Percentiles rank a stretch among this genome's conserved stretches.
Evolutionary conservation across 2,329 filamentous ascomycete genomes (phyloP).

Genomic region (Biscogniauxia marginata): DNA sequence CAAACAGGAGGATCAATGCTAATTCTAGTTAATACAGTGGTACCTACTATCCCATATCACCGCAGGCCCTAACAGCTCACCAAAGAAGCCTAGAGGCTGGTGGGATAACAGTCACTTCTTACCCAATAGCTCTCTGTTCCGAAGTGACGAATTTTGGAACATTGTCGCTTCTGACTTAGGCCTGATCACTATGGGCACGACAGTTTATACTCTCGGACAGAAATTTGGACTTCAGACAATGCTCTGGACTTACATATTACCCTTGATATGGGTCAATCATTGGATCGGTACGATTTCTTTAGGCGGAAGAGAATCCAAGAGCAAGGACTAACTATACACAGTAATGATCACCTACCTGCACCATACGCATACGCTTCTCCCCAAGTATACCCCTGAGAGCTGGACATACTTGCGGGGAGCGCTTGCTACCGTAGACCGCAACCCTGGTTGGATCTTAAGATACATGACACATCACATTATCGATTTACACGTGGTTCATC

Average conservation of each 20-base stretch:
- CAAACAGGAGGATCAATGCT: too few relatives aligned
- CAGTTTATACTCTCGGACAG: conserved; percentile 51
- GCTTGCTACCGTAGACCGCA: conserved; percentile 59
- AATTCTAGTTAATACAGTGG: neutral
- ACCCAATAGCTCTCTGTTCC: conserved; percentile 58
- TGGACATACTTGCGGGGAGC: conserved; percentile 64
- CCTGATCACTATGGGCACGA: conserved; percentile 44
- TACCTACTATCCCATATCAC: conserved; percentile 11
- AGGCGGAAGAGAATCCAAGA: neutral
- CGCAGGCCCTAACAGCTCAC: conserved; percentile 3
- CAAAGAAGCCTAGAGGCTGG: conserved; percentile 35
- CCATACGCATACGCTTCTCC: conserved; percentile 51
- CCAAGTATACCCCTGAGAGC: conserved; percentile 52
- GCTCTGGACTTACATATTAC: conserved; percentile 58
- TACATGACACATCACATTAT: conserved; percentile 66
- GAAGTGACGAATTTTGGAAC: conserved; percentile 49
- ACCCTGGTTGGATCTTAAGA: conserved; percentile 60
- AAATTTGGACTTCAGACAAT: conserved; percentile 54
- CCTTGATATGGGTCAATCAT: conserved; percentile 69
- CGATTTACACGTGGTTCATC: conserved; percentile 63
- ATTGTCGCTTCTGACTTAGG: conserved; percentile 48
- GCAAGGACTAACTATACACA: conserved; percentile 24
- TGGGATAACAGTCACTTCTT: conserved; percentile 54
- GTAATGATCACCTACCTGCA: conserved; percentile 76
- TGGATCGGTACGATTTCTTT: conserved; percentile 56